Evolutionary conservation across 202 grass and related monocot genomes (phyloP), one percentile per base, ranked within the genome.

Genomic region (Cymbopogon flexuosus): DNA sequence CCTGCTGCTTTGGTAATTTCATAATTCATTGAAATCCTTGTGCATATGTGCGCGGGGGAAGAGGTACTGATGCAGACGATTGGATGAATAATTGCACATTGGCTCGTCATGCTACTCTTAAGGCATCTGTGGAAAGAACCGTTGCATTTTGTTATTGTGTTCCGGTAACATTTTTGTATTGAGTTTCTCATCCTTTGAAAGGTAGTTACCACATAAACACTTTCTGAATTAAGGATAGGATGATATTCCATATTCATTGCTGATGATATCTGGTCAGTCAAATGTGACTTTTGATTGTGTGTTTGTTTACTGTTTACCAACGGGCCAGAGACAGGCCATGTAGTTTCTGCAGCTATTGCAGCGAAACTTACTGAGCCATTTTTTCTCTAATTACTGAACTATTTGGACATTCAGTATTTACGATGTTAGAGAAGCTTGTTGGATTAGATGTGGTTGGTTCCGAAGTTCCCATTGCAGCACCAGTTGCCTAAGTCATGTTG

Each of bases 371-470:
- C 11, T 72, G 27, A 43, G 41, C 16, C 13, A 73, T 37, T 83
- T 68, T 67, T 29, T 18, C 13, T 22, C 19, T 57, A 22, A 73
- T 1, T 67, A 40, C 43, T 58, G 35, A 57, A 76, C 23, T 62
- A 70, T 61, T 72, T 71, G 33, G 11, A 2, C 22, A 52, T 18
- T 54, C 33, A 27, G 27, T 27, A n/a, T 27, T 27, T 27, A 27
- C 27, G 27, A 27, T 27, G 27, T 27, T 27, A 27, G 27, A 27
- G 27, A 27, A 75, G 37, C 16, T 47, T 36, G 47, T 59, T 68
- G 84, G 84, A 68, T 75, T 74, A 37, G 8, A 74, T 68, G 47
- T 79, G 69, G 47, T 67, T 75, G 84, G 69, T 57, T 79, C 35
- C 52, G 39, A 43, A 60, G 60, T 57, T 79, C 35, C 16, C 39